A percentile compares a stretch with the other conserved stretches of the same genome.
These are phyloP conservation scores for Melastoma malabathricum DNA, from an alignment of 345 rosid species.

Conservation along the genomic window DNA sequence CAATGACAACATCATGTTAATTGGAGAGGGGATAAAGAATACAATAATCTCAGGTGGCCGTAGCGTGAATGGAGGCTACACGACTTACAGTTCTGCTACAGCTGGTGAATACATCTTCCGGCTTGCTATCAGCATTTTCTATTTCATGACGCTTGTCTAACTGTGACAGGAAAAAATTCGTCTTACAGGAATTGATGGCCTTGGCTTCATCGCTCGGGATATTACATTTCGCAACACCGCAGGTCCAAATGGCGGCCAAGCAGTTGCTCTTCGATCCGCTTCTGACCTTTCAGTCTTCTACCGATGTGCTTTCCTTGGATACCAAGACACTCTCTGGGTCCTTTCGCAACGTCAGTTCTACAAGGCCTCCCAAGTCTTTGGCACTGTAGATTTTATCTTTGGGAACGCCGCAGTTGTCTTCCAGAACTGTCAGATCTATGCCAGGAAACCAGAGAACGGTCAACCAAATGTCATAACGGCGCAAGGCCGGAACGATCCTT, in stretches of 20 bases:
- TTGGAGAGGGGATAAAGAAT: constrained; percentile 23
- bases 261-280: constrained; percentile 53
- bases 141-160: not conserved
- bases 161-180: not conserved
- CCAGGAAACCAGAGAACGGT: constrained; percentile 26
- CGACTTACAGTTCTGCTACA: constrained; percentile 32
- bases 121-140: not conserved
- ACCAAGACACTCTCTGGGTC: constrained; percentile 51
- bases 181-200: constrained; percentile 29
- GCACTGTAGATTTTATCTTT: constrained; percentile 57
- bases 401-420: constrained; percentile 52
- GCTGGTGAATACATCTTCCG: constrained; percentile 13
- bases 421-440: constrained; percentile 41
- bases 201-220: constrained; percentile 42
- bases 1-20: constrained; percentile 21
- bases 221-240: constrained; percentile 53
- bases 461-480: constrained; percentile 50
- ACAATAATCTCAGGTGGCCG: constrained; percentile 29
- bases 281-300: constrained; percentile 36
- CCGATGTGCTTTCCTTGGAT: constrained; percentile 26
- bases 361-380: constrained; percentile 25
- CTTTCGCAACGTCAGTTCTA: constrained; percentile 43
- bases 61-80: constrained; percentile 28
- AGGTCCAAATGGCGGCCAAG: constrained; percentile 43
- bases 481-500: constrained; percentile 40